Percentiles rank a stretch among this genome's conserved stretches.
Evolutionary conservation across 176 grass and related monocot genomes (phyloP).

Genomic region (Oryza rufipogon): DNA sequence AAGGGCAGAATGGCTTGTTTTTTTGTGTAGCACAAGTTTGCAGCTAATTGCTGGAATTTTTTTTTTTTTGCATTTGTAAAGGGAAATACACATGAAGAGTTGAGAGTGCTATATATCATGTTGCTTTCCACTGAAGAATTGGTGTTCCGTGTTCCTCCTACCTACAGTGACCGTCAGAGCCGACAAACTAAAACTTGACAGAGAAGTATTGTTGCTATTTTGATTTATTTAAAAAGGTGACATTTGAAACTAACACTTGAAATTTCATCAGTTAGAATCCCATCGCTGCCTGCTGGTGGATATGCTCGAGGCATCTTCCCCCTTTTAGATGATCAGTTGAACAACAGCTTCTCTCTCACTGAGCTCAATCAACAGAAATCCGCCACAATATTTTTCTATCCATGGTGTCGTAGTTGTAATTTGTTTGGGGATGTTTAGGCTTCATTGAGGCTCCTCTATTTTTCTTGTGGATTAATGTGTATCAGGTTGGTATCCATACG

Average conservation of each 20-base stretch:
- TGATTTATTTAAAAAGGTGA: neutral
- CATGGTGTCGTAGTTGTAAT: too few relatives aligned
- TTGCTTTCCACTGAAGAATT: neutral
- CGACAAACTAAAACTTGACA: neutral
- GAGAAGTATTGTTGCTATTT: neutral
- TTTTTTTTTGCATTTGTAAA: conserved; percentile 15
- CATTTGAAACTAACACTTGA: neutral
- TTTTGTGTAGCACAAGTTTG: conserved; percentile 1
- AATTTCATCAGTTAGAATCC: neutral
- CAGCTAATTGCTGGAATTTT: conserved; percentile 17
- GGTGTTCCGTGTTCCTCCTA: neutral
- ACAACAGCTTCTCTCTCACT: too few relatives aligned
- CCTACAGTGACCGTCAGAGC: neutral
- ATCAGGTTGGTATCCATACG: too few relatives aligned
- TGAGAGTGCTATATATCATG: neutral
- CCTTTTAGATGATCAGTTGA: too few relatives aligned
- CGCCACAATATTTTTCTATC: too few relatives aligned
- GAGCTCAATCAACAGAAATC: too few relatives aligned
- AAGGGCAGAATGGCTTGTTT: neutral
- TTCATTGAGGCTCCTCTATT: too few relatives aligned
- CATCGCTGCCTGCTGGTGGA: too few relatives aligned
- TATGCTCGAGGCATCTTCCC: too few relatives aligned
- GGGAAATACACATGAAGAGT: neutral
- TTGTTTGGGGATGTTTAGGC: too few relatives aligned
- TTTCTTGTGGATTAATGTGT: too few relatives aligned